A percentile compares a stretch with the other conserved stretches of the same genome.
These are phyloP conservation scores for Diaporthe eres DNA, from an alignment of 2,329 filamentous ascomycete genomes.

Conservation along the genomic window DNA sequence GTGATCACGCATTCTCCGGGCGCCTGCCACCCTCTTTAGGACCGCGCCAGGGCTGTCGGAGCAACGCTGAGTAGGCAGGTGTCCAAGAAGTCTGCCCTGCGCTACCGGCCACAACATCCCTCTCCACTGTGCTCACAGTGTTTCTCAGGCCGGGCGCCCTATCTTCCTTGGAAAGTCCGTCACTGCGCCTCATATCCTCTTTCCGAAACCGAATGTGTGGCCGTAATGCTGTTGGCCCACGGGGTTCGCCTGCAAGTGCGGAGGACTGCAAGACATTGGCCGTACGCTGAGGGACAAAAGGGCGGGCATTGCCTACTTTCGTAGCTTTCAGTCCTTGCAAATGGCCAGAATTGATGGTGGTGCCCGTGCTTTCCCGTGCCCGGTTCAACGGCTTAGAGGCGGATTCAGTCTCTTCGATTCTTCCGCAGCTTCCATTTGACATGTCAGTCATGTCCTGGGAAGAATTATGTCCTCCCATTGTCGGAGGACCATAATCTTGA, in stretches of 20 bases:
- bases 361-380: not conserved
- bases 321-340: not conserved
- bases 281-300: not conserved
- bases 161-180: not conserved
- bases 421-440: too few relatives aligned
- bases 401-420: rapidly evolving
- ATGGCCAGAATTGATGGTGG: not conserved
- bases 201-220: not conserved
- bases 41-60: not conserved
- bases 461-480: too few relatives aligned
- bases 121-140: not conserved
- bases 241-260: not conserved
- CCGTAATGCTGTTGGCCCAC: conserved; percentile 1
- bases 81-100: not conserved
- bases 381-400: too few relatives aligned
- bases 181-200: not conserved
- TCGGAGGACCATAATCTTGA: not conserved
- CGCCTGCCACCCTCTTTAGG: not conserved
- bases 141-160: not conserved
- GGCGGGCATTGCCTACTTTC: not conserved
- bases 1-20: not conserved
- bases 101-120: not conserved
- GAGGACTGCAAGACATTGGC: not conserved
- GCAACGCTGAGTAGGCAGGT: not conserved
- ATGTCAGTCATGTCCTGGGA: too few relatives aligned